Base-by-base conservation (phyloP, 192 early-diverging fungal genomes). In the Oehlia diaphana region DNA sequence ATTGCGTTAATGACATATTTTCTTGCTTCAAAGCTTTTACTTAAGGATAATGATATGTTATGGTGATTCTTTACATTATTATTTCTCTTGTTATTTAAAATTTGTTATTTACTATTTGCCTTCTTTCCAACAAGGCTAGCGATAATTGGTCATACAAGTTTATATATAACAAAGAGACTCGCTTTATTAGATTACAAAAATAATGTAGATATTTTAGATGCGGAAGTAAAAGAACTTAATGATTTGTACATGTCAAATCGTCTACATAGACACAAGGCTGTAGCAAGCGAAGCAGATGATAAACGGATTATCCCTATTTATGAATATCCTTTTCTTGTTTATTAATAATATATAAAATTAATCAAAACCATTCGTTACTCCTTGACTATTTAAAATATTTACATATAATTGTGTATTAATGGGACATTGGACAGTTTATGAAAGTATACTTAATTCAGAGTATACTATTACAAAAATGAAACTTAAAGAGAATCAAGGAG, bases 371-470 rank as follows among this genome's bases (percentile, higher is more conserved):
- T 63, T 26, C 19, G 10, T 12, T 14, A 37, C 8, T 69, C 19
- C 67, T 35, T 69, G 28, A 69, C 28, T 21, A 69, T 42, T 69
- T 9, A 37, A 19, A 39, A 21, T 69, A 69, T 37, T 69, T 37
- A 72, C 70, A 49, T 72, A 72, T 35, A 28, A 72, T 35, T 72
- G 70, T 26, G 70, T 72, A 26, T 72, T 72, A 49, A 49, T 72
- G 39, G 70, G 70, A n/a, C 70, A 72, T 49, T 72, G 70, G 70
- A 72, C 39, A n/a, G 39, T 72, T 21, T 72, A 72, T 72, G 70
- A 72, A 13, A 72, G 70, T 49, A 72, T 72, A 26, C 39, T 72
- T n/a, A 72, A 72, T 72, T 72, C 70, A 26, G 70, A 72, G 12
- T 23, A 72, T 72, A 72, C 70, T 9, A 19, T 49, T 72, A 49